These are phyloP conservation scores for Symbiodinium pilosum DNA, from an alignment of 73 alveolate species.

Conservation along the genomic window DNA sequence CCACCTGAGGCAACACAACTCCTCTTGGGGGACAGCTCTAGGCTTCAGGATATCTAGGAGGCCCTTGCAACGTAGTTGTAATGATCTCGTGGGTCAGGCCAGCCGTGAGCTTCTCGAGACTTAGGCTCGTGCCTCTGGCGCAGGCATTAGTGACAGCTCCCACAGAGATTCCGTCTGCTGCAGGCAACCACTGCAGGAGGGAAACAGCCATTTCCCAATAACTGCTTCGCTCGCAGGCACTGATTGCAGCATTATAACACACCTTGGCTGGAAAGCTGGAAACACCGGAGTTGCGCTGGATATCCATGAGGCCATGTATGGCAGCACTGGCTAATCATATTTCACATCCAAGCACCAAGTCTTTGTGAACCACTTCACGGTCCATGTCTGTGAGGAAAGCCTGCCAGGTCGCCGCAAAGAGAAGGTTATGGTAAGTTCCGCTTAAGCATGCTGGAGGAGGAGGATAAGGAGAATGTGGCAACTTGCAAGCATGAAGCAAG, in stretches of 20 bases:
- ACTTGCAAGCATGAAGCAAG: conserved; percentile 15
- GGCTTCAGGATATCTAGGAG: no score
- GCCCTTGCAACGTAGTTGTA: no score
- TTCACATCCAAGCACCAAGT: not conserved
- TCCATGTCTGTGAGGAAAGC: conserved; percentile 37
- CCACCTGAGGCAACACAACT: no score
- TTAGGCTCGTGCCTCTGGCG: not conserved
- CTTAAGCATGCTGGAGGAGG: no score
- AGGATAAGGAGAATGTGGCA: no score
- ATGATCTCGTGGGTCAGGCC: no score
- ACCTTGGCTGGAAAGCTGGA: not conserved
- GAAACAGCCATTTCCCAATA: not conserved
- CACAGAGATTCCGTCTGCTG: conserved; percentile 19
- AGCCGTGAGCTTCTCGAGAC: not conserved
- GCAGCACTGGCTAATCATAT: not conserved
- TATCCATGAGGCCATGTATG: no score
- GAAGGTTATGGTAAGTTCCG: no score
- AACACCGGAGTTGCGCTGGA: no score
- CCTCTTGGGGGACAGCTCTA: no score
- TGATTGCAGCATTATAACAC: conserved; percentile 42
- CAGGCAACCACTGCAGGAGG: not conserved
- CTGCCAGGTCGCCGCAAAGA: no score
- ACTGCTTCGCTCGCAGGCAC: conserved; percentile 13
- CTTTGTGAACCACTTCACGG: conserved; percentile 31
- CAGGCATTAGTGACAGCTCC: conserved; percentile 58